Evolutionary conservation across 257 asterid genomes (phyloP).

Genomic region (Scutellaria baicalensis): DNA sequence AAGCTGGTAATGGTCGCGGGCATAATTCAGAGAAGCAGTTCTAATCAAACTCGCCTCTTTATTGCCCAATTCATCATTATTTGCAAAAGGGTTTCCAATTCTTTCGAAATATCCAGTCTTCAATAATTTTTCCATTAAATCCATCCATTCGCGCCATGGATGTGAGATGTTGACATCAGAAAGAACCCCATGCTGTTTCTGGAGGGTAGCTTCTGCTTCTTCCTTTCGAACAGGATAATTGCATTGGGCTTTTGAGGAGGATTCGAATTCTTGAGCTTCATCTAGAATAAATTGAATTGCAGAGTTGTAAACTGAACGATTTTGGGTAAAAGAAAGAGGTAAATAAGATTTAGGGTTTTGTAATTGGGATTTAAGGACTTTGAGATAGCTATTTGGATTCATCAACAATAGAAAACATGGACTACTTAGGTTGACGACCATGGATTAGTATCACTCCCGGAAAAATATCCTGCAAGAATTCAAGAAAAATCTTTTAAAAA

Average conservation of each 20-base stretch:
- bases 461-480: too few relatives aligned
- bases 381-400: background rate
- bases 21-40: conserved; percentile 81
- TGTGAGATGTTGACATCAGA: conserved; percentile 38
- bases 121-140: conserved; percentile 49
- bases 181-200: background rate
- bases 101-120: conserved; percentile 57
- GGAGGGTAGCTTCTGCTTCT: conserved; percentile 7
- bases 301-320: conserved; percentile 35
- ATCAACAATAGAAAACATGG: too few relatives aligned
- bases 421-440: too few relatives aligned
- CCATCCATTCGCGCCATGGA: conserved; percentile 92
- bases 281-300: conserved; percentile 59
- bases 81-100: conserved; percentile 55
- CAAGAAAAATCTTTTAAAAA: too few relatives aligned
- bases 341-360: conserved; percentile 14
- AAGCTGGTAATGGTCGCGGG: conserved; percentile 60
- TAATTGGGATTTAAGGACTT: conserved; percentile 28
- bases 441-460: too few relatives aligned
- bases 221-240: conserved; percentile 16
- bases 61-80: conserved; percentile 26
- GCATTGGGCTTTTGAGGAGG: conserved; percentile 22
- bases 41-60: conserved; percentile 64
- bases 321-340: conserved; percentile 19
- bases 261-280: conserved; percentile 36